phyloP scores from a whole-genome alignment of 1,139 yeast genomes.

The Suhomyces bokatorum region DNA sequence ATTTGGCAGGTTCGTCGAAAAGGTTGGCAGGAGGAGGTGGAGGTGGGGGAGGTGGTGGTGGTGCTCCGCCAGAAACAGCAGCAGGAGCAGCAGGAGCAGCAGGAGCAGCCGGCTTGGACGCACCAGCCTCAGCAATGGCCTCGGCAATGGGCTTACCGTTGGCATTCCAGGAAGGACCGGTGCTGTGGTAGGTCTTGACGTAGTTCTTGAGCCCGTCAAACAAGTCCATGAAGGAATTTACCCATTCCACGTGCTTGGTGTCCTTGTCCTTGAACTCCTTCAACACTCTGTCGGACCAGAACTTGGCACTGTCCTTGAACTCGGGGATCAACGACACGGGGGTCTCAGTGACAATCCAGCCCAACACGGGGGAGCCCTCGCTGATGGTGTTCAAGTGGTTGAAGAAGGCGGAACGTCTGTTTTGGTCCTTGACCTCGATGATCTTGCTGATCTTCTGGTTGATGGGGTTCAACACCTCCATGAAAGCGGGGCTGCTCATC shows the following conservation, averaged over 20 bases:
- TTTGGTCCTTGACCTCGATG: constrained; percentile 66
- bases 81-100: constrained; percentile 21
- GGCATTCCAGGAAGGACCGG: constrained; percentile 75
- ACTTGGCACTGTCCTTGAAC: constrained; percentile 87
- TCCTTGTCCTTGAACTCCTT: constrained; percentile 79
- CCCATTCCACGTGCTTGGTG: constrained; percentile 76
- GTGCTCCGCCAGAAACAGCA: constrained; percentile 53
- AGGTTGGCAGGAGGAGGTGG: constrained; percentile 59
- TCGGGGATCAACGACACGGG: constrained; percentile 76
- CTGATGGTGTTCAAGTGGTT: constrained; percentile 80
- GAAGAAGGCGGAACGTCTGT: constrained; percentile 63
- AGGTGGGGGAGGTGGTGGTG: constrained; percentile 60
- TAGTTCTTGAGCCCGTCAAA: constrained; percentile 71
- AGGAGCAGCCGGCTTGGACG: constrained; percentile 25
- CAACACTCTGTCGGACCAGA: constrained; percentile 88
- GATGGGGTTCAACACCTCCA: constrained; percentile 65
- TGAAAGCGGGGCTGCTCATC: constrained; percentile 51
- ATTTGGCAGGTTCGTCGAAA: constrained; percentile 40
- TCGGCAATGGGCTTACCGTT: constrained; percentile 49
- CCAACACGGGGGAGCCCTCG: constrained; percentile 87
- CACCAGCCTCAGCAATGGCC: constrained; percentile 22
- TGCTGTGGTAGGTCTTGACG: constrained; percentile 73
- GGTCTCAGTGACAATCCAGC: constrained; percentile 81
- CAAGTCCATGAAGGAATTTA: constrained; percentile 56
- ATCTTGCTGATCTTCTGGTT: constrained; percentile 61